Evolutionary conservation across 805 yeast genomes (phyloP), one percentile per base, ranked within the genome.

Genomic region (Dipodascopsis tothii): DNA sequence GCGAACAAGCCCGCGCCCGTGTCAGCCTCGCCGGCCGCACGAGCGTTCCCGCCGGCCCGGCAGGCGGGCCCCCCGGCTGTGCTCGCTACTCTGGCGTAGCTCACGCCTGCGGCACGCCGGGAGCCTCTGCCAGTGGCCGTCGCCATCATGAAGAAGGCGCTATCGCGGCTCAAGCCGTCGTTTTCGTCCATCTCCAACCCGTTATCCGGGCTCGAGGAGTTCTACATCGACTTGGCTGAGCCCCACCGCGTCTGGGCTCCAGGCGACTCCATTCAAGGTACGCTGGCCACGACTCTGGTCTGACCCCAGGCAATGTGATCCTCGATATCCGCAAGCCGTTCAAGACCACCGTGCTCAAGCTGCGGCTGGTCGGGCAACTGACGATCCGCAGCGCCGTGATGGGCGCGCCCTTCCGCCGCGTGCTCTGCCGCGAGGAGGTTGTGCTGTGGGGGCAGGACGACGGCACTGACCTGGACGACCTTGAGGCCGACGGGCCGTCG

Each of bases 191-290:
- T 49, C 37, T 27, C 48, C 17, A 7, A 41, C 21, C 49, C 48
- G 37, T 44, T 40, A 17, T 21, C 51, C 17, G 43, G 43, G 16
- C 33, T 54, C 3, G 59, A 46, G 42, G 88, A 83, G 52, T 80
- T 84, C 62, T 82, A 78, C 61, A 78, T 86, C 38, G 69, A 70
- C 36, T 67, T 86, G 37, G 81, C 80, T 49, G 79, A 80, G 43
- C 88, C 94, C 1, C 94, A 84, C 60, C 74, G 75, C 52, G 66
- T 74, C 3, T 85, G 81, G 76, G 65, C 69, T n/a, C 95, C 96
- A 0, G 92, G 90, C 14, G 95, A 85, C 41, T 73, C 72, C 51
- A 72, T 84, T 2, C 63, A 70, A 1, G 94, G 94, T 16, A 21
- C 19, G 17, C 17, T 40, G n/a, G n/a, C n/a, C n/a, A n/a, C n/a